Conservation (phyloP, 2,329 filamentous ascomycete species). For the Neurospora sp. region DNA sequence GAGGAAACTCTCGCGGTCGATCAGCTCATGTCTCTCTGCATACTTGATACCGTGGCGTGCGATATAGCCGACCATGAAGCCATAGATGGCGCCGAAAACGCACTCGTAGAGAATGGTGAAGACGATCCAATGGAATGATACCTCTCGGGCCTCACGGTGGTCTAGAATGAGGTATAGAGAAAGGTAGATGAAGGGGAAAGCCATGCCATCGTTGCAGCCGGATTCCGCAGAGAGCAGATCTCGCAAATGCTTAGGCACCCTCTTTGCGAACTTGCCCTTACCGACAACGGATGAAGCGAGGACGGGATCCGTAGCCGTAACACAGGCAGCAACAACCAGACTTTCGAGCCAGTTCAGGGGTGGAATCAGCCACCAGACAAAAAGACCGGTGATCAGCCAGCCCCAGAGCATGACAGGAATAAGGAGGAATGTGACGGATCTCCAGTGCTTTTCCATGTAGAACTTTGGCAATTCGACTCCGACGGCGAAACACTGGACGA, state of each 20-base stretch:
- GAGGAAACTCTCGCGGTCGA: slow-evolving; percentile 93
- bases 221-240: slow-evolving; percentile 93
- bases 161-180: slow-evolving; percentile 84
- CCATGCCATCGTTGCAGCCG: slow-evolving; percentile 99
- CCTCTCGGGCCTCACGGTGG: slow-evolving; percentile 53
- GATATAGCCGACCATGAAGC: slow-evolving; percentile 78
- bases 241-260: slow-evolving; percentile 93
- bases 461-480: slow-evolving; percentile 83
- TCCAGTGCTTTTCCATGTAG: slow-evolving; percentile 99
- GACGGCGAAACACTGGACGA: slow-evolving; percentile 87
- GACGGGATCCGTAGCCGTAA: slow-evolving; percentile 95
- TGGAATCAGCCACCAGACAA: slow-evolving; percentile 85
- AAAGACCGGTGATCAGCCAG: slow-evolving; percentile 84
- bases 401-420: slow-evolving; percentile 96
- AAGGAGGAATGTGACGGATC: slow-evolving; percentile 76
- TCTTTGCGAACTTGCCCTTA: slow-evolving; percentile 97
- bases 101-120: slow-evolving; percentile 91
- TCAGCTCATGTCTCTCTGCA: slow-evolving; percentile 74
- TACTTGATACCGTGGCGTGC: slow-evolving; percentile 84
- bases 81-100: slow-evolving; percentile 81
- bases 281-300: slow-evolving; percentile 95
- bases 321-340: slow-evolving; percentile 78
- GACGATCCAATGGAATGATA: slow-evolving; percentile 80
- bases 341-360: slow-evolving; percentile 81
- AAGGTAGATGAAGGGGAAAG: slow-evolving; percentile 94